Evolutionary conservation across 306 rosid species (phyloP).

Genomic region (Begonia masoniana): DNA sequence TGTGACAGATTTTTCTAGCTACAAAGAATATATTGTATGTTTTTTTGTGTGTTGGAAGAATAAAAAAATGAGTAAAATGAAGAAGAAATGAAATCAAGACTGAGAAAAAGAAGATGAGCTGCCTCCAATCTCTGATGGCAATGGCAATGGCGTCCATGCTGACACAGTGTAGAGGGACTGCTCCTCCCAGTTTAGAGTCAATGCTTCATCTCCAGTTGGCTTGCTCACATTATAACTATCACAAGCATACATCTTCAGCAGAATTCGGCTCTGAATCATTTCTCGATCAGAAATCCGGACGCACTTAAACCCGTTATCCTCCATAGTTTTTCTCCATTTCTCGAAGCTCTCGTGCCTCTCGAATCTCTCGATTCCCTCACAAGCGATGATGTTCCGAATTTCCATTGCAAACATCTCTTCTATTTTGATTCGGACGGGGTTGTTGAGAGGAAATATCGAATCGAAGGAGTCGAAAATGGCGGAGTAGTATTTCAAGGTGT

Average conservation of each 20-base stretch:
- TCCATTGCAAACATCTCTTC: constrained; percentile 79
- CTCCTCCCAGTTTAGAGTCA: constrained; percentile 61
- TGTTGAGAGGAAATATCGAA: constrained; percentile 42
- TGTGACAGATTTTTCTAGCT: too few relatives aligned
- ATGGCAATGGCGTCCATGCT: constrained; percentile 60
- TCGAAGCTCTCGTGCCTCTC: constrained; percentile 78
- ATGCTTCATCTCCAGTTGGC: constrained; percentile 31
- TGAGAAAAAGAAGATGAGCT: constrained; percentile 59
- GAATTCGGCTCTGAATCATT: constrained; percentile 45
- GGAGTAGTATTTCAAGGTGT: constrained; percentile 52
- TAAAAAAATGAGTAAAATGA: too few relatives aligned
- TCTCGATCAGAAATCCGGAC: constrained; percentile 45
- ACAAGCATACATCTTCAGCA: constrained; percentile 61
- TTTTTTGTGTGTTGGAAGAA: too few relatives aligned
- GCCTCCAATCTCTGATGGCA: constrained; percentile 32
- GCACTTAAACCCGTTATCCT: constrained; percentile 59
- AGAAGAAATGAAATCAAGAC: neutral
- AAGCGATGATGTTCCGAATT: constrained; percentile 69
- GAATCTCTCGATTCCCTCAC: constrained; percentile 72
- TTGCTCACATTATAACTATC: constrained; percentile 41
- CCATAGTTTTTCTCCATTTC: constrained; percentile 74
- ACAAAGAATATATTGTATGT: too few relatives aligned
- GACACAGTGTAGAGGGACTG: constrained; percentile 73
- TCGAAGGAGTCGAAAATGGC: constrained; percentile 68
- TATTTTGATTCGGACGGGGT: constrained; percentile 40